Base-by-base conservation (phyloP, 441 rosid genomes). In the Hypseocharis bilobata region DNA sequence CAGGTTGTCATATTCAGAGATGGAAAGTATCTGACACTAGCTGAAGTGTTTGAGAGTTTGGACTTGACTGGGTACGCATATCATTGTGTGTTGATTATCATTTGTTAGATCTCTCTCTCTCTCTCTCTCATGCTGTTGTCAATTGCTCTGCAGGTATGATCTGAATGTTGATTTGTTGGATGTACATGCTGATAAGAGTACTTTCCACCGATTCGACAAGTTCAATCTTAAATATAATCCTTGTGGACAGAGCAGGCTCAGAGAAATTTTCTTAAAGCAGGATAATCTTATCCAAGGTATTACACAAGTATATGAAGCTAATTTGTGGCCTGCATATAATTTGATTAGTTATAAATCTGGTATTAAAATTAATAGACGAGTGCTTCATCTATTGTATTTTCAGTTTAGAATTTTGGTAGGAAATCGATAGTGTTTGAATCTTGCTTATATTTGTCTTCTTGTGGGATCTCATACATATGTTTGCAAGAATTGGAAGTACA, bases 1-100 rank as follows among this genome's bases (percentile, higher is more conserved):
- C 80, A 86, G 89, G 92, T 86, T 69, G 92, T 86, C 59, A 86
- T 86, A 75, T 87, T 87, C 71, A 80, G 92, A 71, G 92, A 87
- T 76, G 92, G 92, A 55, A 87, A 83, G 58, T 85, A 87, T 73
- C 78, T 82, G 81, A 87, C 92, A 6, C 64, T 87, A 52, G 82
- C 77, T 60, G 92, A 87, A 62, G 89, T 85, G 65, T 87, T 87
- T 77, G 86, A 80, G 83, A 85, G 88, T 76, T 71, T 86, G 81
- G 92, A 86, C 68, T 80, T 86, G 72, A 76, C 84, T 34, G 88
- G 89, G 92, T 86, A 82, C 19, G 59, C 29, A 60, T 55, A 26
- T 3, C 44, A 30, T 27, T 36, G 22, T 20, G 11, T 30, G 1
- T 64, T 28, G 30, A 16, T 42, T 55, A 65, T 30, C 65, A 13